A percentile compares a stretch with the other conserved stretches of the same genome.
Conservation (phyloP, 2,329 filamentous ascomycete genomes). For the Dactylellina leptospora region DNA sequence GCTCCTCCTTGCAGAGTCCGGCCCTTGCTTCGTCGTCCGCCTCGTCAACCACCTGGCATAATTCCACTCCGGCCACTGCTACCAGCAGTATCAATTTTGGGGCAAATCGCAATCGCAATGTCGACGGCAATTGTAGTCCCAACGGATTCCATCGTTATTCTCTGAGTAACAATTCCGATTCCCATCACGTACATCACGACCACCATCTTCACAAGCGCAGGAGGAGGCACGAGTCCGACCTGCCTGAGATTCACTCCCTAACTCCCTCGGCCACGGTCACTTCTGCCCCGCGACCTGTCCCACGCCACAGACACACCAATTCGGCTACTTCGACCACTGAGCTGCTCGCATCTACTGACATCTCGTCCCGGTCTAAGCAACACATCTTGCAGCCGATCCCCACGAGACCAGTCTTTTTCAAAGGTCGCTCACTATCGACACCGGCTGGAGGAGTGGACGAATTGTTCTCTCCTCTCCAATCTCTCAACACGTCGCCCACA, state of each 20-base stretch:
- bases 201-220: slow-evolving; percentile 49
- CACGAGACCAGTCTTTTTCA: slow-evolving; percentile 8
- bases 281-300: slow-evolving; percentile 4
- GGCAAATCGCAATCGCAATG: slow-evolving; percentile 25
- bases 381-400: slow-evolving; percentile 21
- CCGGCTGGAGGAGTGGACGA: slow-evolving; percentile 36
- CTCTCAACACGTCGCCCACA: slow-evolving; percentile 20
- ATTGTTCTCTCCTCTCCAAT: slow-evolving; percentile 32
- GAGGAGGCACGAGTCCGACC: slow-evolving; percentile 38
- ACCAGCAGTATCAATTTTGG: neutral
- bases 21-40: neutral
- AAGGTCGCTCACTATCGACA: slow-evolving; percentile 39
- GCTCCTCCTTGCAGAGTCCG: neutral
- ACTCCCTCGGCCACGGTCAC: slow-evolving; percentile 3
- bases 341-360: slow-evolving; percentile 19
- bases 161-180: slow-evolving; percentile 19
- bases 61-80: neutral
- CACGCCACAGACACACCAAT: slow-evolving; percentile 17
- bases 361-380: neutral
- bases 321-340: slow-evolving; percentile 25
- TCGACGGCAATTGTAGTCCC: slow-evolving; percentile 29
- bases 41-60: slow-evolving; percentile 11
- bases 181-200: slow-evolving; percentile 29
- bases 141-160: slow-evolving; percentile 47
- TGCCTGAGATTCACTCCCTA: slow-evolving; percentile 39